Evolutionary conservation across 148 eudicot species (phyloP), one percentile per base, ranked within the genome.

Genomic region (Amaranthus cruentus): DNA sequence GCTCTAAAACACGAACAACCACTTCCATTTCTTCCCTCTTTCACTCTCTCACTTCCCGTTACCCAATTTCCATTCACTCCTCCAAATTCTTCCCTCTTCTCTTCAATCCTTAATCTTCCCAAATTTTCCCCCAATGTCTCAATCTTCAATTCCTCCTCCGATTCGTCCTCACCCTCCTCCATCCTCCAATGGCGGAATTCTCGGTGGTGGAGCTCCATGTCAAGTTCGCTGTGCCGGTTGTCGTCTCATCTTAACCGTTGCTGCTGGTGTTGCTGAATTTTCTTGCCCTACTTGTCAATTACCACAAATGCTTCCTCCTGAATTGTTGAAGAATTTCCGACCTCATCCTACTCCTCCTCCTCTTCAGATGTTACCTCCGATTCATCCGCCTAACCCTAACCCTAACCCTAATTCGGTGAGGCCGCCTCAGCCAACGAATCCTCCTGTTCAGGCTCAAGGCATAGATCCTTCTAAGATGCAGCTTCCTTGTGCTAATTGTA

Each of bases 151-250:
- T 9, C 55, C 72, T 43, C 75, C 76, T 0, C 81, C 78, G 9
- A 67, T 46, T 50, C 66, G 44, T 76, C 18, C 84, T 77, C 66
- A 76, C 15, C 78, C 75, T 4, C 76, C 82, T 7, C 49, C 59
- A 15, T 54, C 81, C 13, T 74, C 75, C 48, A 66, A 69, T 15
- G 63, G 63, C 44, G 63, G 9, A 21, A 6, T 60, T 21, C 11
- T 60, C 11, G 9, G 63, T 55, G 73, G 48, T 44, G 55, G 46
- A 51, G 71, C 75, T 28, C 75, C 87, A 0, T 90, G 89, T 70
- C 89, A 92, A 66, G 96, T 92, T n/a, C 85, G 96, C 5, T 92
- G 98, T 78, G 98, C 98, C 71, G 98, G 98, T 3, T 92, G 98
- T 81, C 88, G 90, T 48, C 76, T 87, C 74, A 86, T 92, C 68